These are phyloP conservation scores for Blastobotrys mokoenaii DNA, from an alignment of 805 yeast genomes.

Conservation along the genomic window DNA sequence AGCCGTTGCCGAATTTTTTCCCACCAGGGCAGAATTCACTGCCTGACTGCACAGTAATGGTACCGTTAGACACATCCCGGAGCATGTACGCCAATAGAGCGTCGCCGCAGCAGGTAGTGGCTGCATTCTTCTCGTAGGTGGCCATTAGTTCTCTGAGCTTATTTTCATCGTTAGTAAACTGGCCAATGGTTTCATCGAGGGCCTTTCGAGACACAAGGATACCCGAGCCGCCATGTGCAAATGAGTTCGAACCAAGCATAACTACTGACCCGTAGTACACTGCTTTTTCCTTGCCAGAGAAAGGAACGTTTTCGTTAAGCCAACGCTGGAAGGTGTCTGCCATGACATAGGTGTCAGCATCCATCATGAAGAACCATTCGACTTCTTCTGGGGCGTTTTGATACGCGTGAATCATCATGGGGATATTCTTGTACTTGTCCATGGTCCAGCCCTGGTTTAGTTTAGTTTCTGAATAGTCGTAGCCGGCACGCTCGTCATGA, in stretches of 20 bases:
- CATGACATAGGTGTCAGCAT: constrained; percentile 29
- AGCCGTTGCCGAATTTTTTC: constrained; percentile 1
- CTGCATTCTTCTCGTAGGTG: constrained; percentile 19
- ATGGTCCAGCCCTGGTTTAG: constrained; percentile 27
- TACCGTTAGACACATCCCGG: constrained; percentile 11
- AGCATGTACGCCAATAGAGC: constrained; percentile 24
- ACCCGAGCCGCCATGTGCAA: constrained; percentile 35
- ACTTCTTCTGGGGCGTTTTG: constrained; percentile 14
- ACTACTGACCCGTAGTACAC: constrained; percentile 28
- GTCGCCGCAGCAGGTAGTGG: constrained; percentile 29
- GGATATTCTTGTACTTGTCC: constrained; percentile 32
- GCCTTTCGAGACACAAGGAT: constrained; percentile 28
- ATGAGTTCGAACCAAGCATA: constrained; percentile 13
- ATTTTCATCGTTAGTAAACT: constrained; percentile 4
- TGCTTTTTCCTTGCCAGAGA: not conserved
- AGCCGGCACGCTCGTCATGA: constrained; percentile 15
- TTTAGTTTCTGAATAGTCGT: constrained; percentile 10
- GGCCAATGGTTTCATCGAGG: constrained; percentile 22
- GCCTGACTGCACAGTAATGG: constrained; percentile 11
- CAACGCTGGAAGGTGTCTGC: constrained; percentile 23
- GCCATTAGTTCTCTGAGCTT: constrained; percentile 15
- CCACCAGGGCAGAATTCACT: constrained; percentile 8
- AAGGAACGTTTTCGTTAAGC: constrained; percentile 24
- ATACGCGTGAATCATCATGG: constrained; percentile 30
- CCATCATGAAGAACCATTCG: constrained; percentile 32